Evolutionary conservation across 257 asterid genomes (phyloP).

Genomic region (Scutellaria barbata): DNA sequence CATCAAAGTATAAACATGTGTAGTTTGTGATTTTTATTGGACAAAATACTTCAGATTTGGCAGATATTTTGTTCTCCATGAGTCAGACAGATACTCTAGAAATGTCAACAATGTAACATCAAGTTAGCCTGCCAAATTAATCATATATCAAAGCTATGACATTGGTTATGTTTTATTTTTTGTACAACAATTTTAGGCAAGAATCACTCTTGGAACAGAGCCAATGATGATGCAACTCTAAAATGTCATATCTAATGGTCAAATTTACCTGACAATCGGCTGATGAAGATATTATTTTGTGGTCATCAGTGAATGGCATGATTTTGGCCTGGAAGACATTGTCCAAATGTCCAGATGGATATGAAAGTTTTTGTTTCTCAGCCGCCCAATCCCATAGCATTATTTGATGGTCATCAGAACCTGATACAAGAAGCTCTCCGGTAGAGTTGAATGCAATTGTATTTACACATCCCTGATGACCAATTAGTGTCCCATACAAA

Average conservation of each 20-base stretch:
- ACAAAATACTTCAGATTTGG: conserved; percentile 11
- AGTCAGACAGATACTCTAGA: not conserved
- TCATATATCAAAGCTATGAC: not conserved
- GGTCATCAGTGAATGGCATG: conserved; percentile 78
- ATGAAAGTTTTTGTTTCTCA: conserved; percentile 53
- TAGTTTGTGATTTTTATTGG: not conserved
- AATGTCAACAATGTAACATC: not conserved
- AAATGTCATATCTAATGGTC: conserved; percentile 3
- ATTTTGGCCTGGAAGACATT: conserved; percentile 74
- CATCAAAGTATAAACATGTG: not conserved
- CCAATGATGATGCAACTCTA: conserved; percentile 7
- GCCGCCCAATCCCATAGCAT: conserved; percentile 83
- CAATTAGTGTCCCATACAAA: conserved; percentile 60
- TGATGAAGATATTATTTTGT: conserved; percentile 65
- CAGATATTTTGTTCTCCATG: not conserved
- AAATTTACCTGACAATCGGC: conserved; percentile 82
- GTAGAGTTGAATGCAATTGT: conserved; percentile 68
- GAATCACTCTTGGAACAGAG: conserved; percentile 10
- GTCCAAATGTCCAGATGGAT: conserved; percentile 75
- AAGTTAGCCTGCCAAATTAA: conserved; percentile 20
- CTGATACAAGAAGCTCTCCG: conserved; percentile 77
- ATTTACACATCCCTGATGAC: conserved; percentile 83
- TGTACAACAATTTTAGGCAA: not conserved
- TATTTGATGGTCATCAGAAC: conserved; percentile 74
- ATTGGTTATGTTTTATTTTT: not conserved